Percentiles rank a stretch among this genome's conserved stretches.
phyloP scores from a whole-genome alignment of 805 yeast species.

The Wickerhamia fluorescens region DNA sequence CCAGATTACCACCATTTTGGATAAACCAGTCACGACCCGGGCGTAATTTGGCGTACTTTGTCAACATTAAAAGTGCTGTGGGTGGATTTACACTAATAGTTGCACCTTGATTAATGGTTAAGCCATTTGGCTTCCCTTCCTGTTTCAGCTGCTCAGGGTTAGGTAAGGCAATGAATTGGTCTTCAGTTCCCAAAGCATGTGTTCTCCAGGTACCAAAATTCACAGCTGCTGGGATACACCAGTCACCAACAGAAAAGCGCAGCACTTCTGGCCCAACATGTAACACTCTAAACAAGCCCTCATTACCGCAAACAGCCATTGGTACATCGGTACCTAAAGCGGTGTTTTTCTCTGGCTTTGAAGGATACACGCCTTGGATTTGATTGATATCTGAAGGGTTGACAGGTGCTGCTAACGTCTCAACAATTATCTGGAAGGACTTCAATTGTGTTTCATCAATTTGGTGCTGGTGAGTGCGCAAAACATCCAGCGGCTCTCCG shows the following conservation, averaged over 20 bases:
- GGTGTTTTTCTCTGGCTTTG: constrained; percentile 42
- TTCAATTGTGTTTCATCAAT: constrained; percentile 40
- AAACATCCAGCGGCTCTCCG: constrained; percentile 58
- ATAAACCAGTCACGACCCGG: constrained; percentile 80
- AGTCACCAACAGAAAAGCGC: constrained; percentile 61
- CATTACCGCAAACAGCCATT: constrained; percentile 86
- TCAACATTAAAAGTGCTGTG: constrained; percentile 85
- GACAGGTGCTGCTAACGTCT: constrained; percentile 34
- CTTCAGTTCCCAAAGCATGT: constrained; percentile 50
- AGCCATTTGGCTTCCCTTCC: constrained; percentile 23
- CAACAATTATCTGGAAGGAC: constrained; percentile 26
- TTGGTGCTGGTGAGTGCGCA: constrained; percentile 45
- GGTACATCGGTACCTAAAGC: constrained; percentile 57
- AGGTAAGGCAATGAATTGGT: constrained; percentile 53
- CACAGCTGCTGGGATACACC: constrained; percentile 74
- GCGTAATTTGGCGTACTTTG: constrained; percentile 52
- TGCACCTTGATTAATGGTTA: constrained; percentile 59
- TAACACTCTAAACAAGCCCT: constrained; percentile 84
- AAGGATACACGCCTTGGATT: constrained; percentile 41
- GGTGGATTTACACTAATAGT: constrained; percentile 89
- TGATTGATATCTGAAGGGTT: constrained; percentile 42
- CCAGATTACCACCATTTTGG: constrained; percentile 95
- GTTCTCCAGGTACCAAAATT: constrained; percentile 95
- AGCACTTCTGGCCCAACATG: constrained; percentile 52
- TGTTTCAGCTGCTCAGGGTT: constrained; percentile 41